These are phyloP conservation scores for Saturnispora sanitii DNA, from an alignment of 805 yeast species.

Conservation along the genomic window DNA sequence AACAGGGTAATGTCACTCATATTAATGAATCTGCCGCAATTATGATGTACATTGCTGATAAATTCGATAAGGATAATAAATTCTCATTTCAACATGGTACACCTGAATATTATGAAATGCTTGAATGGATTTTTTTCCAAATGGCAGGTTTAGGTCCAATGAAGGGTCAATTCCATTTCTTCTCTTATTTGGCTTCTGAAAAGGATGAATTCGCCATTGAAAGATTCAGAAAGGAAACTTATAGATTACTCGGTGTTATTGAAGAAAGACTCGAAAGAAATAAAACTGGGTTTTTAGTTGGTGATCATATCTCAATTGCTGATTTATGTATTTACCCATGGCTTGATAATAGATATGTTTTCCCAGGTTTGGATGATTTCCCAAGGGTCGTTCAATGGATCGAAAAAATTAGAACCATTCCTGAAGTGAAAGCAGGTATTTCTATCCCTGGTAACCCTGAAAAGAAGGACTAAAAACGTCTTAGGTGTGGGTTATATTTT, in stretches of 20 bases:
- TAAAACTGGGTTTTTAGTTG: conserved; percentile 46
- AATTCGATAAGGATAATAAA: conserved; percentile 46
- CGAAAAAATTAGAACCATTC: conserved; percentile 25
- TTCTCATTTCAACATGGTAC: conserved; percentile 32
- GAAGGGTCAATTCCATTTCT: conserved; percentile 53
- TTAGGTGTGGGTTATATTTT: too few relatives aligned
- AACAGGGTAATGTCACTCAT: conserved; percentile 34
- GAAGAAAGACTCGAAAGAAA: conserved; percentile 41
- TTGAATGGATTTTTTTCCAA: conserved; percentile 48
- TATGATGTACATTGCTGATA: conserved; percentile 47
- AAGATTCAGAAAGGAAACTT: conserved; percentile 42
- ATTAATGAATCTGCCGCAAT: conserved; percentile 57
- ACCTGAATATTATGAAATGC: conserved; percentile 38
- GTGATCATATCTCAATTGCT: conserved; percentile 48
- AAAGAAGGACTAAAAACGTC: too few relatives aligned
- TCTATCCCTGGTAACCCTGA: conserved; percentile 8
- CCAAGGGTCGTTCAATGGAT: conserved; percentile 35
- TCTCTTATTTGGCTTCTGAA: conserved; percentile 35
- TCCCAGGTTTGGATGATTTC: conserved; percentile 22
- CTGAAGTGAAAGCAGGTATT: conserved; percentile 28
- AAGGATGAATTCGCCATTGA: conserved; percentile 45
- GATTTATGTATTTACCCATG: conserved; percentile 45
- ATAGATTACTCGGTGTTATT: conserved; percentile 43
- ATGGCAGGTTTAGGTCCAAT: conserved; percentile 53
- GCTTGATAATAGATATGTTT: conserved; percentile 23